A percentile compares a stretch with the other conserved stretches of the same genome.
Conservation (phyloP, 371 early-diverging fungal genomes). For the Mortierella sp. region DNA sequence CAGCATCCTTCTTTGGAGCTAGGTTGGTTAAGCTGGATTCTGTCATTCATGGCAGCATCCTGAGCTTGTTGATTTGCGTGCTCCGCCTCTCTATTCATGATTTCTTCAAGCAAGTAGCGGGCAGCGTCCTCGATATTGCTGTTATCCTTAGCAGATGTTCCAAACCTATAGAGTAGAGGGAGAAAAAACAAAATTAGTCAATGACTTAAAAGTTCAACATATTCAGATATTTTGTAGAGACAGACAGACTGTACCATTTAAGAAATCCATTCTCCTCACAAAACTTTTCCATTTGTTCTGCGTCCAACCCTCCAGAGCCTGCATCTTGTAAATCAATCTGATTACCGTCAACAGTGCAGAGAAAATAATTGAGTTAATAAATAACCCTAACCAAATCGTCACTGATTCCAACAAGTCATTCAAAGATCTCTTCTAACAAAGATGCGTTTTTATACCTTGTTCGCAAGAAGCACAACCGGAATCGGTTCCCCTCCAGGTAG, state of each 20-base stretch:
- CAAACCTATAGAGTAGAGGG: constrained; percentile 61
- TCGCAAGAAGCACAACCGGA: constrained; percentile 74
- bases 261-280: constrained; percentile 70
- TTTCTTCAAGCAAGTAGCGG: constrained; percentile 62
- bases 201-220: neutral
- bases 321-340: constrained; percentile 48
- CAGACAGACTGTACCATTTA: constrained; percentile 62
- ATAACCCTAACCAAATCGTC: no score
- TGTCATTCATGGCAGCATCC: constrained; percentile 30
- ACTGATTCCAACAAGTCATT: no score
- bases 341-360: neutral
- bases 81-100: constrained; percentile 51
- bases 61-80: constrained; percentile 36
- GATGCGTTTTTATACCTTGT: constrained; percentile 67
- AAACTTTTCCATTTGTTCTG: constrained; percentile 65
- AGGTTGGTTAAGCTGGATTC: constrained; percentile 37
- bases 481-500: constrained; percentile 74
- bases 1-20: constrained; percentile 46
- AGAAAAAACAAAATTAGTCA: neutral
- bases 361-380: neutral
- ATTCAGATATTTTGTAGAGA: neutral
- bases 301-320: constrained; percentile 22
- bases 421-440: neutral
- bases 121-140: constrained; percentile 76
- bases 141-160: constrained; percentile 77